Base-by-base conservation (phyloP, 805 yeast genomes). In the Yarrowia sp. region DNA sequence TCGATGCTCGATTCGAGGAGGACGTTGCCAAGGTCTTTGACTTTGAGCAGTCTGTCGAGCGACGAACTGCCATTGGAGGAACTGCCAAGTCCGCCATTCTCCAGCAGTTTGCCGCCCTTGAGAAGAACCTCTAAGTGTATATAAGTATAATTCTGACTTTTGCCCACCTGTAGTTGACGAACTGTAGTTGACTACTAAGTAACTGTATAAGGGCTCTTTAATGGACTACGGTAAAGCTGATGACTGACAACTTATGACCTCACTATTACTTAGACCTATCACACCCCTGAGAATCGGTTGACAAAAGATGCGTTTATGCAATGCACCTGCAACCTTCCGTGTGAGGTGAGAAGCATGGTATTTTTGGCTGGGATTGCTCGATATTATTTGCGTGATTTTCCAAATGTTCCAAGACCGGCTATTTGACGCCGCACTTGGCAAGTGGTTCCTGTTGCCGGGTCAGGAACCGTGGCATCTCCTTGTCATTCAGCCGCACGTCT, bases 11-110 rank as follows among this genome's bases (percentile, higher is more conserved):
- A 76, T 95, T 95, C 73, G 87, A 78, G 48, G 83, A 79, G 9
- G 98, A 95, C 74, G 96, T 95, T 13, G 83, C 78, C 67, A 87
- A 86, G 48, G 91, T 90, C n/a, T 95, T 95, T 74, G 83, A 93
- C 78, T 95, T 93, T 75, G 98, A 95, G 74, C 86, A 83, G 67
- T 89, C 96, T 74, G 98, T 95, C 28, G 99, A 95, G 80, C 89
- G 96, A 83, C 90, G 99, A 79, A 85, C 88, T 61, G 97, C 98
- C 18, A 92, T 86, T 65, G 99, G 99, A 67, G 99, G 99, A 70
- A 92, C 99, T 36, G 97, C 98, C 14, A 91, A 87, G 76, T 77
- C 85, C 39, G 98, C 99, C 14, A 90, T 95, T n/a, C 73, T 85
- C 58, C 83, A 85, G 72, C 99, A 95, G 77, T 78, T 93, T 53